These are phyloP conservation scores for Penicillium atrosanguineum DNA, from an alignment of 495 filamentous ascomycete species.

Conservation along the genomic window DNA sequence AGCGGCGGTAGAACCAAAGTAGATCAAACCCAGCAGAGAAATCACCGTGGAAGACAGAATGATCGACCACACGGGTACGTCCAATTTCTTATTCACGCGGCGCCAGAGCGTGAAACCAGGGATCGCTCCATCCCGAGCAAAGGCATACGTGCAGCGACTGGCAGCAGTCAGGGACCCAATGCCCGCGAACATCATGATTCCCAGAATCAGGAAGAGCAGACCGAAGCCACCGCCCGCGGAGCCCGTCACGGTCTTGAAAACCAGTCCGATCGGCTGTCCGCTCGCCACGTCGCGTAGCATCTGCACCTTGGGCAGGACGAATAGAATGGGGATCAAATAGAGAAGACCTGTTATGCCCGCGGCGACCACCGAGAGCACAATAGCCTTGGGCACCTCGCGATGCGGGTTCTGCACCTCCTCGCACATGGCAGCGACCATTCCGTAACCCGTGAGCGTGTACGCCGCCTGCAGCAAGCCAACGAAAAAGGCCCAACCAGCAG, in stretches of 20 bases:
- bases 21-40: conserved; percentile 59
- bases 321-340: conserved; percentile 65
- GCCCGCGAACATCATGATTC: conserved; percentile 70
- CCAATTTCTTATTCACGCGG: conserved; percentile 50
- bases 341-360: conserved; percentile 66
- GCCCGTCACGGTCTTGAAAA: conserved; percentile 36
- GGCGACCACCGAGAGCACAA: conserved; percentile 68
- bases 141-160: conserved; percentile 74
- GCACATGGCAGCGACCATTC: conserved; percentile 57
- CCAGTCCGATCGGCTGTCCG: conserved; percentile 46
- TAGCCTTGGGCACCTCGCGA: conserved; percentile 65
- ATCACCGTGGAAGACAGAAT: conserved; percentile 53
- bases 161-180: conserved; percentile 71
- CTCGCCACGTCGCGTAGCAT: conserved; percentile 56
- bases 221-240: conserved; percentile 62
- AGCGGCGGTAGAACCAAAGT: conserved; percentile 59
- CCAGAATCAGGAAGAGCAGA: conserved; percentile 68
- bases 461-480: conserved; percentile 61
- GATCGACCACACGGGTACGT: conserved; percentile 58
- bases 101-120: conserved; percentile 65
- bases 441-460: conserved; percentile 60
- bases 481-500: conserved; percentile 61
- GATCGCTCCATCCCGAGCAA: conserved; percentile 65
- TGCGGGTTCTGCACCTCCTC: conserved; percentile 69
- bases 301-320: conserved; percentile 58